phyloP scores from a whole-genome alignment of 345 rosid genomes.

The Euphorbia lathyris region DNA sequence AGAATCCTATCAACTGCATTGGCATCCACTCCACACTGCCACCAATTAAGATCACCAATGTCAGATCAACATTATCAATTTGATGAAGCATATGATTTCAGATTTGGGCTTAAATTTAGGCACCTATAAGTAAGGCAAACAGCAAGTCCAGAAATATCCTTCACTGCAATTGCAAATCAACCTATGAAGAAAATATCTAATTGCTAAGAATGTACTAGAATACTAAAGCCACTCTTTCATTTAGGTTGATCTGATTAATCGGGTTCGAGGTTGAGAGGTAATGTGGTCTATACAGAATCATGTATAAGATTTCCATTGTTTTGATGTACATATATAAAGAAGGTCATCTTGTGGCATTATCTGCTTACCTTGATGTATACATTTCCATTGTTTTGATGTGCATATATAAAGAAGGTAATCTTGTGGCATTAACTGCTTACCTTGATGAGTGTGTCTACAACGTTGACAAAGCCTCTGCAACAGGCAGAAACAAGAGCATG shows the following conservation, averaged over 20 bases:
- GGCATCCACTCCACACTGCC: slow-evolving; percentile 33
- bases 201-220: too few species aligned
- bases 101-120: not conserved
- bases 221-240: not conserved
- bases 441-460: slow-evolving; percentile 27
- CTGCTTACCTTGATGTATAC: too few species aligned
- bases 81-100: not conserved
- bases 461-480: slow-evolving; percentile 23
- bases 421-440: slow-evolving; percentile 3
- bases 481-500: slow-evolving; percentile 29
- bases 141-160: not conserved
- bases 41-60: slow-evolving; percentile 8
- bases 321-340: too few species aligned
- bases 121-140: not conserved
- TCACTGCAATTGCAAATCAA: slow-evolving; percentile 1
- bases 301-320: too few species aligned
- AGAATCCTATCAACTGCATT: slow-evolving; percentile 23
- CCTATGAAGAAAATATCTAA: not conserved
- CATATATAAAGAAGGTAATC: too few species aligned
- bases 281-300: too few species aligned
- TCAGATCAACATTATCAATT: slow-evolving; percentile 6
- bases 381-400: too few species aligned
- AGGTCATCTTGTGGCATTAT: too few species aligned
- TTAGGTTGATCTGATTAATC: not conserved
- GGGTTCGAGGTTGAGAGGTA: too few species aligned